A percentile compares a stretch with the other conserved stretches of the same genome.
phyloP scores from a whole-genome alignment of 2,329 filamentous ascomycete genomes.

The Neophaeococcomyces aloes region DNA sequence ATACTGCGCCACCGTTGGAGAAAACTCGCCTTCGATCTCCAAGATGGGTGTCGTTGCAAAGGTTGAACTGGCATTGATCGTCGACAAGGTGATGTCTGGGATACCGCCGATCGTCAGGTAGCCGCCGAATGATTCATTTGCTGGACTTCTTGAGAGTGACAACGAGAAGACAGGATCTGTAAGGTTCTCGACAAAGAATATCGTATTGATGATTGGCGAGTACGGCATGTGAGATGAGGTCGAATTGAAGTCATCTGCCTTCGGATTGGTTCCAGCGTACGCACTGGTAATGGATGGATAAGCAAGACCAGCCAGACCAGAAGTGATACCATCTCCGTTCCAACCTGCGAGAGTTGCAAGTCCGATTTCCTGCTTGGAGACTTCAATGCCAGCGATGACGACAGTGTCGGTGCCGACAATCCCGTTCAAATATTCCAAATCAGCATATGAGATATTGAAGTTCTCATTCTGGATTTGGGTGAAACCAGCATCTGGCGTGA shows the following conservation, averaged over 20 bases:
- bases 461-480: slow-evolving; percentile 13
- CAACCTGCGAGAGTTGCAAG: slow-evolving; percentile 35
- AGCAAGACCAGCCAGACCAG: slow-evolving; percentile 42
- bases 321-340: slow-evolving; percentile 35
- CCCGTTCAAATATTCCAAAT: slow-evolving; percentile 16
- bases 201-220: slow-evolving; percentile 41
- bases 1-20: too few species aligned
- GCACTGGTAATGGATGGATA: slow-evolving; percentile 40
- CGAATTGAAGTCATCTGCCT: too few species aligned
- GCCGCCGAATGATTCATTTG: slow-evolving; percentile 37
- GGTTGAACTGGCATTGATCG: too few species aligned
- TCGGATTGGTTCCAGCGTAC: too few species aligned
- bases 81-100: slow-evolving; percentile 13
- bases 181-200: slow-evolving; percentile 33
- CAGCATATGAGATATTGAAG: slow-evolving; percentile 19
- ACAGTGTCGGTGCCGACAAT: slow-evolving; percentile 18
- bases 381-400: slow-evolving; percentile 16
- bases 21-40: too few species aligned
- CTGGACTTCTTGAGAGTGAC: slow-evolving; percentile 27
- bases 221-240: slow-evolving; percentile 28
- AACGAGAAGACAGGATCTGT: slow-evolving; percentile 26
- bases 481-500: slow-evolving; percentile 10
- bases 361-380: slow-evolving; percentile 35
- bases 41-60: too few species aligned
- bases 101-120: slow-evolving; percentile 38